phyloP scores from a whole-genome alignment of 495 filamentous ascomycete species.

The Penicillium soppii region DNA sequence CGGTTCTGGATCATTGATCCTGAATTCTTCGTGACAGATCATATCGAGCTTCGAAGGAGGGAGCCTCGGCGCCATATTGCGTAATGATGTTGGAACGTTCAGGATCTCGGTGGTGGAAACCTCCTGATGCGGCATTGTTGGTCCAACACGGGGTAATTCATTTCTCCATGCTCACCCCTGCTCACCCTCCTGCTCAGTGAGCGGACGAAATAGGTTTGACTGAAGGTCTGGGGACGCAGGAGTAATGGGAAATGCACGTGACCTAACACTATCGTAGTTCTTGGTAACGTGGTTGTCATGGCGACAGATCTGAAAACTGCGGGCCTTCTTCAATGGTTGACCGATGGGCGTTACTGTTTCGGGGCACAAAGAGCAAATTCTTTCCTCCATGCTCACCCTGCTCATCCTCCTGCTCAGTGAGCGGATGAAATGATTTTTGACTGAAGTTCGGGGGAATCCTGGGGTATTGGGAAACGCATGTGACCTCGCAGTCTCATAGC shows the following conservation, averaged over 20 bases:
- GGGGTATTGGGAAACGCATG: not conserved
- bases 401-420: conserved; percentile 2
- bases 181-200: conserved; percentile 7
- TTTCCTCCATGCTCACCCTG: conserved; percentile 9
- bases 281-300: too few relatives aligned
- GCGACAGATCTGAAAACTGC: not conserved
- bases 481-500: not conserved
- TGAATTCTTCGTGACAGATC: too few relatives aligned
- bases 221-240: not conserved
- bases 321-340: not conserved
- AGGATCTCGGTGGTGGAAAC: too few relatives aligned
- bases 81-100: too few relatives aligned
- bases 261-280: too few relatives aligned
- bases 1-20: too few relatives aligned
- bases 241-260: not conserved
- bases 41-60: too few relatives aligned
- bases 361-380: not conserved
- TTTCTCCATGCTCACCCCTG: conserved; percentile 11
- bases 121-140: too few relatives aligned
- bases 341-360: not conserved
- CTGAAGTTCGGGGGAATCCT: not conserved
- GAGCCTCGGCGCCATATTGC: too few relatives aligned
- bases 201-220: conserved; percentile 5
- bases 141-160: too few relatives aligned
- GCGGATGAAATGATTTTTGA: conserved; percentile 6